Evolutionary conservation across 352 stramenopile genomes (phyloP).

Genomic region (Globisporangium spinosum): DNA sequence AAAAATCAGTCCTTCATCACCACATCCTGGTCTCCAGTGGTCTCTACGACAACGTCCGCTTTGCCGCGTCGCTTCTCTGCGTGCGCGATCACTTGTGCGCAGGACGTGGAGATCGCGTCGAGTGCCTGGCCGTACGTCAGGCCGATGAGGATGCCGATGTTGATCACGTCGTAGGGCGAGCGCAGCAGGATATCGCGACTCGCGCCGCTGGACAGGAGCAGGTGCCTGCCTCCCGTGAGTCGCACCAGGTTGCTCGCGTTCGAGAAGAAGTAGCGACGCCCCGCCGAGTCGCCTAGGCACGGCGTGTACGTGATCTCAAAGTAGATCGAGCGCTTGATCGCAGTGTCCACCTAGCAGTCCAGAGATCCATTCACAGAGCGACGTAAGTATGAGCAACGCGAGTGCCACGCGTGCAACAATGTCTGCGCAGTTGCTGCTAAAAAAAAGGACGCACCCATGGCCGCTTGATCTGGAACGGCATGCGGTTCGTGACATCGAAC

Average conservation of each 20-base stretch:
- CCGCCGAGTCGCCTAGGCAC: slow-evolving; percentile 68
- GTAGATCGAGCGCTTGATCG: slow-evolving; percentile 65
- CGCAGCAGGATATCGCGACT: slow-evolving; percentile 74
- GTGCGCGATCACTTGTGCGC: slow-evolving; percentile 52
- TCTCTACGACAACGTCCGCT: slow-evolving; percentile 40
- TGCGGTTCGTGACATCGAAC: slow-evolving; percentile 73
- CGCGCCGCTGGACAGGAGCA: slow-evolving; percentile 71
- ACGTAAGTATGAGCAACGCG: not conserved
- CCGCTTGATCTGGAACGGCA: slow-evolving; percentile 77
- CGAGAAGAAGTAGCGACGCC: slow-evolving; percentile 83
- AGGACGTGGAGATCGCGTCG: slow-evolving; percentile 59
- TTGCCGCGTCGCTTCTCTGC: slow-evolving; percentile 51
- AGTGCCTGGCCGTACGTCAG: slow-evolving; percentile 69
- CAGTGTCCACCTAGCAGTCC: slow-evolving; percentile 48
- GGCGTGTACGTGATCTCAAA: slow-evolving; percentile 83
- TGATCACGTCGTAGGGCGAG: slow-evolving; percentile 79
- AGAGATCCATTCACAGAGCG: not conserved
- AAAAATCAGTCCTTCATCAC: slow-evolving; percentile 41
- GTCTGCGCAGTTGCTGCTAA: not conserved
- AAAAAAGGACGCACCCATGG: slow-evolving; percentile 42
- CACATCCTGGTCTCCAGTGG: slow-evolving; percentile 22
- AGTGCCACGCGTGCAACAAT: not conserved
- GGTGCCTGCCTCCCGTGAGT: slow-evolving; percentile 57
- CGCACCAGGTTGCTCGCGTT: slow-evolving; percentile 80
- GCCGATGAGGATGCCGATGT: slow-evolving; percentile 67